phyloP scores from a whole-genome alignment of 768 basidiomycete genomes.

The Lentinus brumalis region DNA sequence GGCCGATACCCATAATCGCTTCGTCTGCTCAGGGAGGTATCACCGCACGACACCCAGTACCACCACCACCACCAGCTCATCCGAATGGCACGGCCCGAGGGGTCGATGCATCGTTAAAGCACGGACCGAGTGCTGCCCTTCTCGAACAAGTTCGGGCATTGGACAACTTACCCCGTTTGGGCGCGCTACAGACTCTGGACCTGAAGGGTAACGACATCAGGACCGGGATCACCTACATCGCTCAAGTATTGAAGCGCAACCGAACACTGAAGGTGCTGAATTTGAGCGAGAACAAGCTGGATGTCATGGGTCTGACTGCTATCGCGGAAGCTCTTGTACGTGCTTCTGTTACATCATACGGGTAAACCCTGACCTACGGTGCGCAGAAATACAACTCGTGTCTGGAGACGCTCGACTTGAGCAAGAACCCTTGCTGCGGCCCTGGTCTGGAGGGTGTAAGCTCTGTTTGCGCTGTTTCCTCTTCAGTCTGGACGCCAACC shows the following conservation, averaged over 20 bases:
- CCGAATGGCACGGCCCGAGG: conserved; percentile 17
- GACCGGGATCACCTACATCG: conserved; percentile 85
- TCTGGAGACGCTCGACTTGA: conserved; percentile 92
- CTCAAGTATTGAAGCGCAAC: conserved; percentile 96
- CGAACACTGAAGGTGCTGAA: conserved; percentile 93
- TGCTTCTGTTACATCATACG: conserved; percentile 10
- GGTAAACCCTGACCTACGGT: neutral
- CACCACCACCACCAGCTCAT: conserved; percentile 20
- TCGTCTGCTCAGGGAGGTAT: conserved; percentile 50
- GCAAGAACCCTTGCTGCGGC: conserved; percentile 91
- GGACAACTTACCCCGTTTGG: conserved; percentile 83
- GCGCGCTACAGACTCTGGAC: conserved; percentile 86
- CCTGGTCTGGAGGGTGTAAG: conserved; percentile 88
- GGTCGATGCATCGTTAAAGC: conserved; percentile 25
- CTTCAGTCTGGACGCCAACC: neutral
- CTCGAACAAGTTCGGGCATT: conserved; percentile 89
- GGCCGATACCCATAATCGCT: conserved; percentile 72
- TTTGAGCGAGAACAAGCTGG: conserved; percentile 92
- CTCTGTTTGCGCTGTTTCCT: conserved; percentile 7
- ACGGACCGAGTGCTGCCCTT: conserved; percentile 72
- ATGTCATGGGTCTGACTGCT: conserved; percentile 72
- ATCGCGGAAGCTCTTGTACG: conserved; percentile 89
- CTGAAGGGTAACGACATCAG: conserved; percentile 89
- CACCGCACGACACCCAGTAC: conserved; percentile 45
- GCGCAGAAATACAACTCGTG: conserved; percentile 90